These are phyloP conservation scores for Colletotrichum costaricense DNA, from an alignment of 2,329 filamentous ascomycete species.

Conservation along the genomic window DNA sequence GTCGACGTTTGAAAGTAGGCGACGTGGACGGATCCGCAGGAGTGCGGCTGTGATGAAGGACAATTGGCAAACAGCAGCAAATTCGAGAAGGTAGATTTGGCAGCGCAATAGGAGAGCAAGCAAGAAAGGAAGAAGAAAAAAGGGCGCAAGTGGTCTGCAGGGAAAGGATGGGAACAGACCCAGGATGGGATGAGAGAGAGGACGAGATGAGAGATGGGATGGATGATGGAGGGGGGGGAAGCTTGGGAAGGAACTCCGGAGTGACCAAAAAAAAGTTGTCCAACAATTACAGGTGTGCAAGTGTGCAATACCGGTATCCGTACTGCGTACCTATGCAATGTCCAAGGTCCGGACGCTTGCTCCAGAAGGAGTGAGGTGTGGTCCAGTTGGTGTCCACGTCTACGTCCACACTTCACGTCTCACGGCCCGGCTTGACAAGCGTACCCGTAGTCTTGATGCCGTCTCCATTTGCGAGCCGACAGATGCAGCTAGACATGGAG, in stretches of 20 bases:
- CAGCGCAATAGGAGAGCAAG: background rate
- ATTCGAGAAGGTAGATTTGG: background rate
- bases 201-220: background rate
- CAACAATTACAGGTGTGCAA: background rate
- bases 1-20: background rate
- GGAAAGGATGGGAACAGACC: background rate
- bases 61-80: background rate
- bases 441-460: background rate
- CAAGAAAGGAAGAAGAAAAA: background rate
- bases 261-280: background rate
- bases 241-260: background rate
- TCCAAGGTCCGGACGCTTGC: background rate
- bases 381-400: background rate
- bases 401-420: background rate
- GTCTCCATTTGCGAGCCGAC: background rate
- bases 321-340: background rate
- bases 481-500: background rate
- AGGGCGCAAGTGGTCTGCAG: background rate
- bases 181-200: conserved; percentile 1
- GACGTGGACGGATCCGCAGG: background rate
- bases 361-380: background rate
- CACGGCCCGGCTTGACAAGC: conserved; percentile 9
- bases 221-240: background rate
- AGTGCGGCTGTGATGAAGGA: background rate
- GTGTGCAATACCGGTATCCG: too few relatives aligned